A percentile compares a stretch with the other conserved stretches of the same genome.
These are phyloP conservation scores for Melanogaster broomeanus DNA, from an alignment of 768 basidiomycete species.

Conservation along the genomic window DNA sequence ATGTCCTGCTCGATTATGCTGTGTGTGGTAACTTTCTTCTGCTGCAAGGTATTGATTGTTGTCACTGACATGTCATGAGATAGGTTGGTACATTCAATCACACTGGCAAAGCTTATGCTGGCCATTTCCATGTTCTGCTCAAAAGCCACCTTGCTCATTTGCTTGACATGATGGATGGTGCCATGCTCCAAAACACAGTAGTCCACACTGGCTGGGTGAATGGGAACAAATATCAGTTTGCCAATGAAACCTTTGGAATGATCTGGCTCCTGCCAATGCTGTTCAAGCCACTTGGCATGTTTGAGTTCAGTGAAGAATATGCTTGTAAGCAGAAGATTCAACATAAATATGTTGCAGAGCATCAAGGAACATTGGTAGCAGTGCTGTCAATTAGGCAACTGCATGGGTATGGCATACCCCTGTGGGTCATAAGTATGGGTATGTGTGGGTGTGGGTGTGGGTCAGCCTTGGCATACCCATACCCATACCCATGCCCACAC, in stretches of 20 bases:
- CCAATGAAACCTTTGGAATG: slow-evolving; percentile 11
- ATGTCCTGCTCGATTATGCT: slow-evolving; percentile 22
- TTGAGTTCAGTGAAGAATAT: slow-evolving; percentile 2
- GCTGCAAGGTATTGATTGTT: too few relatives aligned
- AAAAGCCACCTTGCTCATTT: slow-evolving; percentile 11
- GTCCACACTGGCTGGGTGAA: slow-evolving; percentile 10
- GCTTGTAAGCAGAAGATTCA: slow-evolving; percentile 2
- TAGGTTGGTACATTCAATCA: slow-evolving; percentile 27
- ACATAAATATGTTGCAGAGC: slow-evolving; percentile 21
- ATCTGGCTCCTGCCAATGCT: slow-evolving; percentile 17
- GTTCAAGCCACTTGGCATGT: slow-evolving; percentile 13
- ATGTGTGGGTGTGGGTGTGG: too few relatives aligned
- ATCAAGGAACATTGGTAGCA: slow-evolving; percentile 27
- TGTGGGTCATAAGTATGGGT: too few relatives aligned
- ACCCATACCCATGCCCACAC: too few relatives aligned
- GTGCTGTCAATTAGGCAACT: slow-evolving; percentile 31
- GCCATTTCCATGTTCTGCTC: slow-evolving; percentile 27
- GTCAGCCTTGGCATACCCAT: too few relatives aligned
- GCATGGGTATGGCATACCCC: too few relatives aligned
- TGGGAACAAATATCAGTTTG: slow-evolving; percentile 6
- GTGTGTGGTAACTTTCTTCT: slow-evolving; percentile 10
- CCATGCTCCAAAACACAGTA: not conserved
- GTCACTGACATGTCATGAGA: not conserved
- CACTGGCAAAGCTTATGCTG: slow-evolving; percentile 20
- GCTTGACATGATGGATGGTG: not conserved